Evolutionary conservation across 306 rosid species (phyloP).

Genomic region (Crotalaria pallida): DNA sequence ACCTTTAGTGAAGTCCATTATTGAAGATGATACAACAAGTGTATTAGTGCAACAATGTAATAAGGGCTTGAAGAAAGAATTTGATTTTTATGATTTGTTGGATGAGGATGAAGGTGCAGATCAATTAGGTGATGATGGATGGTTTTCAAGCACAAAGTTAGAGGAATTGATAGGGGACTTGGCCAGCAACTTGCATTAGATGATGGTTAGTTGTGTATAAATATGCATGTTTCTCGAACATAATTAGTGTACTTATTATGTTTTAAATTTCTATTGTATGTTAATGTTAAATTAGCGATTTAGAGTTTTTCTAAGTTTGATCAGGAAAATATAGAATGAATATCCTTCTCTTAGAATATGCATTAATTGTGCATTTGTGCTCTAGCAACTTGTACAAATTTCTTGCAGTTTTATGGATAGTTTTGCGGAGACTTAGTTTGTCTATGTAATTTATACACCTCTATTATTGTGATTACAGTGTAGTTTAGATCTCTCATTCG

Average conservation of each 20-base stretch:
- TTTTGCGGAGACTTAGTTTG: conserved; percentile 20
- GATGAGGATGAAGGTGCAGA: conserved; percentile 1
- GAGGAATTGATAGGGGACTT: conserved; percentile 32
- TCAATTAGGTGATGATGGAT: conserved; percentile 28
- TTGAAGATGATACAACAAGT: neutral
- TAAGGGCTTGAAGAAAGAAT: conserved; percentile 14
- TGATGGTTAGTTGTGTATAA: too few species aligned
- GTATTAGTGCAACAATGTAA: conserved; percentile 13
- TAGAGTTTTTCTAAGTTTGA: too few species aligned
- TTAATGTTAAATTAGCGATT: too few species aligned
- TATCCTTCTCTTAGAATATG: neutral
- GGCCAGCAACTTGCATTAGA: conserved; percentile 22
- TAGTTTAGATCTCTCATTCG: neutral
- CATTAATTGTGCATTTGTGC: neutral
- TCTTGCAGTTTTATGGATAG: neutral
- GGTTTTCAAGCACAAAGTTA: conserved; percentile 22
- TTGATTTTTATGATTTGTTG: conserved; percentile 22
- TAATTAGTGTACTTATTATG: neutral
- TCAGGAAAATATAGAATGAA: too few species aligned
- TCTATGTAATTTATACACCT: neutral
- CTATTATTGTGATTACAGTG: neutral
- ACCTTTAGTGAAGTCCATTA: conserved; percentile 9
- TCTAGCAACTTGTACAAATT: neutral
- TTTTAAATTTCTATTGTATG: too few species aligned
- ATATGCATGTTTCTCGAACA: neutral